Evolutionary conservation across 768 basidiomycete species (phyloP), one percentile per base, ranked within the genome.

Genomic region (Gautieria morchelliformis): DNA sequence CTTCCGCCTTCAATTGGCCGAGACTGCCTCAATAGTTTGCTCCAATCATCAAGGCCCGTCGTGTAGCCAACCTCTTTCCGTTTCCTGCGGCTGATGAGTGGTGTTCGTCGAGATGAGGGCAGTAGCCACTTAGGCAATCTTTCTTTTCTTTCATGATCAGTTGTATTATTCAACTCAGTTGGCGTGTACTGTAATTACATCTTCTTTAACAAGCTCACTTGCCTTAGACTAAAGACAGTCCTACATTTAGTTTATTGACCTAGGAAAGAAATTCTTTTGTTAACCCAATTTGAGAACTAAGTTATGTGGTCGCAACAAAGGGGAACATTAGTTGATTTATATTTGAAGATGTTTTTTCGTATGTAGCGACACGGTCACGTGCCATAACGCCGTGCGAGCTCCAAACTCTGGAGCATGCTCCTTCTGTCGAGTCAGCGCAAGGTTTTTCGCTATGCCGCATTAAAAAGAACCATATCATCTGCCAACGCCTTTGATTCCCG

Each of bases 401-500:
- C n/a, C n/a, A n/a, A n/a, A n/a, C 19, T 8, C 8, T 44, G 20
- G 20, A 19, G 20, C 42, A 44, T 44, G 42, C 42, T 44, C n/a
- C 3, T 44, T 19, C 20, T 22, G 7, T 44, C 42, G 17, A 44
- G 20, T n/a, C 20, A n/a, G 8, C 20, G 3, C 9, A 44, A 44
- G 20, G n/a, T 41, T 17, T n/a, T 22, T n/a, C 20, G 42, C 7
- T 10, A 44, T 2, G 40, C 14, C 40, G 42, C 9, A 3, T 22
- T 44, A 14, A 49, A 33, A 22, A 17, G 48, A 49, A 30, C 9
- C 24, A 19, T 33, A 27, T 30, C 48, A 27, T 49, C 48, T 30
- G 19, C 11, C 20, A 33, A 30, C 27, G 11, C n/a, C 7, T 49
- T 53, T 14, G 72, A 70, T 46, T 32, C 58, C 8, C 58, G 85